Base-by-base conservation (phyloP, 1,284 basidiomycete genomes). In the Cryptococcus maquisensis region DNA sequence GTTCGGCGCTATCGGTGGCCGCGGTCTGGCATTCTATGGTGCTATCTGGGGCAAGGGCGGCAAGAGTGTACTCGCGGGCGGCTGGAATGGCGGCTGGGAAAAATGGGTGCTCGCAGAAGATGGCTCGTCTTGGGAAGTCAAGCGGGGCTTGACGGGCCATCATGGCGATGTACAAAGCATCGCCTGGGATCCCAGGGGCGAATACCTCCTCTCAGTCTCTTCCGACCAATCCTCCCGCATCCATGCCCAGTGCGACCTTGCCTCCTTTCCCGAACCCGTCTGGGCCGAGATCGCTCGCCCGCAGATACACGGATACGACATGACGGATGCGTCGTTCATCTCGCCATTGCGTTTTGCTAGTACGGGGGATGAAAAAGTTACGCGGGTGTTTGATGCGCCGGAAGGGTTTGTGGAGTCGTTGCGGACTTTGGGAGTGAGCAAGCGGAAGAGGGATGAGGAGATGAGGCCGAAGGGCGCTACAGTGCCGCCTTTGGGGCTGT, bases 291-390 rank as follows among this genome's bases (percentile, higher is more conserved):
- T 96, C 28, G 83, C 83, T 26, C 84, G 93, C 16, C 93, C 93
- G 23, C 93, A 98, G 74, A 85, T 95, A 18, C 93, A 98, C 73
- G 93, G 93, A 5, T 96, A 97, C 72, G 91, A 96, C 67, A 79
- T 96, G 43, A 79, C 92, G n/a, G 86, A 86, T 56, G 85, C 83
- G 2, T 83, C 81, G 2, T 92, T 91, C 73, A 80, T 96, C 42
- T 80, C 82, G 55, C 77, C 87, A 0, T 77, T 91, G 42, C 84
- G 83, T 21, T 91, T 95, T 67, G 86, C 86, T 16, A 93, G 88
- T 63, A 85, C 88, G 44, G 89, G 90, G 8, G 93, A 97, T 67
- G 93, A 97, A 75, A 96, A 96, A 73, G 90, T 95, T 15, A 83
- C 85, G 10, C 83, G 93, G 44, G 84, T 95, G 1, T 97, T 97